phyloP scores from a whole-genome alignment of 306 rosid species.

The Inga oerstediana region DNA sequence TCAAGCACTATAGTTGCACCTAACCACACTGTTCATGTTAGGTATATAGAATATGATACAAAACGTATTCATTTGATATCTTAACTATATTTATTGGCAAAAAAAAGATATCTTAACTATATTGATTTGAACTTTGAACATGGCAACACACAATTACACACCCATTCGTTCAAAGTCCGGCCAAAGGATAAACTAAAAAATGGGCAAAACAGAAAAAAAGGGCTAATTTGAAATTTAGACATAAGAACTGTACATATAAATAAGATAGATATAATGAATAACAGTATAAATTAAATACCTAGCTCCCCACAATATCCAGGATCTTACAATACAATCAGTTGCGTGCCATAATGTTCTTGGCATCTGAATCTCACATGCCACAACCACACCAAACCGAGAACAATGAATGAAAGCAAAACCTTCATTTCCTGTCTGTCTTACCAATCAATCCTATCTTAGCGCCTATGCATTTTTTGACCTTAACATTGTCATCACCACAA shows the following conservation, averaged over 20 bases:
- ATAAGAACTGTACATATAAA: not conserved
- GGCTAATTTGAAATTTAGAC: not conserved
- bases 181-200: not conserved
- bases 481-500: constrained; percentile 42
- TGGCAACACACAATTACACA: not conserved
- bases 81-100: not conserved
- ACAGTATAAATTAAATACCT: constrained; percentile 24
- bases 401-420: constrained; percentile 36
- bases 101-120: not conserved
- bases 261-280: not conserved
- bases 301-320: constrained; percentile 38
- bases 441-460: constrained; percentile 31
- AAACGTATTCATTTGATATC: constrained; percentile 5
- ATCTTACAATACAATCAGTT: constrained; percentile 29
- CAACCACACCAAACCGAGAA: constrained; percentile 41
- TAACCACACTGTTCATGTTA: constrained; percentile 15
- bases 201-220: not conserved
- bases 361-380: constrained; percentile 37
- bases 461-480: constrained; percentile 39
- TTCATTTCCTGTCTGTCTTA: constrained; percentile 7
- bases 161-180: not conserved
- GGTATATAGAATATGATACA: not conserved
- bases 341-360: constrained; percentile 33
- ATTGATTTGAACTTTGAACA: not conserved
- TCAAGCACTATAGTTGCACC: constrained; percentile 7